These are phyloP conservation scores for Beauveria rudraprayagi DNA, from an alignment of 2,329 filamentous ascomycete genomes.

Conservation along the genomic window DNA sequence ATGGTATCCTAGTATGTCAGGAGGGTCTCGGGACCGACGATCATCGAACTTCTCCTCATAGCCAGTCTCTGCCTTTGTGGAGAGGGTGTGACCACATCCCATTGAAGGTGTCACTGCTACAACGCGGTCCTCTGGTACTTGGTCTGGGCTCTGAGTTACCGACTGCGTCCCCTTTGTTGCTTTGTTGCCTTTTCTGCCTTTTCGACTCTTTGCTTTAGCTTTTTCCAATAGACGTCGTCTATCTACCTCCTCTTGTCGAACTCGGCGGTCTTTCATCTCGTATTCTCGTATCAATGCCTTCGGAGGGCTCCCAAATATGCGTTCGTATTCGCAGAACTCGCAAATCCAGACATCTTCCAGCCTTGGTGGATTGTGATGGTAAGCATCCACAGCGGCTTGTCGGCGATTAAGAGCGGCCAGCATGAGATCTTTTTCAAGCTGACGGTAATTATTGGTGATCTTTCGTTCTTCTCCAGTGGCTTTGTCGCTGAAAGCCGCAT, in stretches of 20 bases:
- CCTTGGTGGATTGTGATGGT: conserved; percentile 63
- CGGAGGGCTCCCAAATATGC: conserved; percentile 84
- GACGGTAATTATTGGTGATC: conserved; percentile 52
- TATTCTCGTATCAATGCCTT: conserved; percentile 81
- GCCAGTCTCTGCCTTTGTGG: conserved; percentile 32
- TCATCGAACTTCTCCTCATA: conserved; percentile 28
- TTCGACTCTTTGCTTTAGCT: conserved; percentile 86
- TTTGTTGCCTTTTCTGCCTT: conserved; percentile 77
- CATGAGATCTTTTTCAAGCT: conserved; percentile 61
- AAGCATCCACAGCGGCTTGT: conserved; percentile 67
- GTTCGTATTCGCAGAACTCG: conserved; percentile 96
- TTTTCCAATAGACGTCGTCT: conserved; percentile 80
- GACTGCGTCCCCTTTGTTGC: conserved; percentile 17
- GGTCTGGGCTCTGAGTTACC: conserved; percentile 17
- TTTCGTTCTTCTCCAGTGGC: neutral
- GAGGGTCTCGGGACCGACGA: conserved; percentile 17
- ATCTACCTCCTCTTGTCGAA: conserved; percentile 78
- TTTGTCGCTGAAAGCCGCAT: conserved; percentile 3
- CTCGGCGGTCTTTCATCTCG: conserved; percentile 85
- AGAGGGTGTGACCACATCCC: conserved; percentile 25
- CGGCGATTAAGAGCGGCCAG: conserved; percentile 70
- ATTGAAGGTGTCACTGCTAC: conserved; percentile 14
- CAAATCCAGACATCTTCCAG: conserved; percentile 84
- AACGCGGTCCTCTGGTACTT: conserved; percentile 17
- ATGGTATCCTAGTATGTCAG: conserved; percentile 10